phyloP scores from a whole-genome alignment of 2,329 filamentous ascomycete species.

The Calonectria honghensis region DNA sequence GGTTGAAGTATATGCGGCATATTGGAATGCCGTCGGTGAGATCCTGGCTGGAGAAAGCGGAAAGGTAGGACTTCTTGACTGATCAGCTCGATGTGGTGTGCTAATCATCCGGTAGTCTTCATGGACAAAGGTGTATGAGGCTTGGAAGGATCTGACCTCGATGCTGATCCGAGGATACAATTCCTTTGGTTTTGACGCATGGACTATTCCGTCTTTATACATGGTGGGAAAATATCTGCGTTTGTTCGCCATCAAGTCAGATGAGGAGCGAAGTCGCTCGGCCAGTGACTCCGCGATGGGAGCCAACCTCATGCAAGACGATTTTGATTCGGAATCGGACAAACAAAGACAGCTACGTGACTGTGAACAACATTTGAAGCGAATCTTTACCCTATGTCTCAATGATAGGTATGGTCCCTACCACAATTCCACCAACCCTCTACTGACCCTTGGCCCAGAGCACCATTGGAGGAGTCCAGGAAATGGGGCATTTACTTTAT shows the following conservation, averaged over 20 bases:
- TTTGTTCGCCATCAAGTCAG: slow-evolving; percentile 92
- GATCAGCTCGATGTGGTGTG: background rate
- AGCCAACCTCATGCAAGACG: slow-evolving; percentile 80
- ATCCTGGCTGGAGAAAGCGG: slow-evolving; percentile 74
- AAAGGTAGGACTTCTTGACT: slow-evolving; percentile 56
- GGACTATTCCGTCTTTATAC: slow-evolving; percentile 95
- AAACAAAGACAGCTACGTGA: slow-evolving; percentile 93
- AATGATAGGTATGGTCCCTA: slow-evolving; percentile 82
- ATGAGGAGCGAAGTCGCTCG: slow-evolving; percentile 76
- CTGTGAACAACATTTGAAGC: slow-evolving; percentile 91
- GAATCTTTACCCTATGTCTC: slow-evolving; percentile 92
- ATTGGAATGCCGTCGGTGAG: slow-evolving; percentile 88
- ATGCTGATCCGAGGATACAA: slow-evolving; percentile 88
- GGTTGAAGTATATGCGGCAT: slow-evolving; percentile 88
- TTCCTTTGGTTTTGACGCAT: slow-evolving; percentile 84
- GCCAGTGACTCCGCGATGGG: slow-evolving; percentile 61
- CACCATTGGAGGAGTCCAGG: slow-evolving; percentile 88
- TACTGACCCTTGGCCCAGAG: slow-evolving; percentile 68
- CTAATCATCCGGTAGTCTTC: slow-evolving; percentile 67
- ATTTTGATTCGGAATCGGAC: slow-evolving; percentile 84
- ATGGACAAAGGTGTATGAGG: slow-evolving; percentile 89
- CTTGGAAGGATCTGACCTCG: slow-evolving; percentile 90
- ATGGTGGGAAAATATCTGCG: slow-evolving; percentile 90
- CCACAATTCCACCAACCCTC: background rate
- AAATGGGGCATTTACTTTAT: slow-evolving; percentile 99